Base-by-base conservation (phyloP, 1,284 basidiomycete genomes). In the Cryptococcus sp. region DNA sequence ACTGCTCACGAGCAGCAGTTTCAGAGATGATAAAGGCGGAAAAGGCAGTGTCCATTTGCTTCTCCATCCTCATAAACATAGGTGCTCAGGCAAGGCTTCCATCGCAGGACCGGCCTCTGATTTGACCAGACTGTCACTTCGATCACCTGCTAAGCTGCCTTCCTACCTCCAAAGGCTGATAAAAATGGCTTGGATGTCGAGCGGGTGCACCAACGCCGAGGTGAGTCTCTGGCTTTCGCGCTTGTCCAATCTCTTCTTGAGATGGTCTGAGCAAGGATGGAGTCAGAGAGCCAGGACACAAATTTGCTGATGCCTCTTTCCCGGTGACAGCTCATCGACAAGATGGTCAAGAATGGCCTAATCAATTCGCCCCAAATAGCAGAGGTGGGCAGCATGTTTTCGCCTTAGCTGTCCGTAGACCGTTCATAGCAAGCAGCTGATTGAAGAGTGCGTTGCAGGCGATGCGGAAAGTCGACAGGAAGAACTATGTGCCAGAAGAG, bases 391-490 rank as follows among this genome's bases (percentile, higher is more conserved):
- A n/a, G n/a, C n/a, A n/a, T 52, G 7, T 8, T 20, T 5, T 15
- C 25, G 3, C 29, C 29, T 13, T 13, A 34, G 29, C 29, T 4
- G 29, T 34, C n/a, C n/a, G n/a, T n/a, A n/a, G n/a, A 15, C 10
- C 25, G 7, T 19, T 23, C 22, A 37, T 20, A 20, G 23, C 15
- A 16, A 1, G 25, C n/a, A 20, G 15, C 26, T 48, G 38, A 13
- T 45, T 22, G 19, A 25, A 7, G 8, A 47, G 38, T 10, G 19
- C 10, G 8, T 43, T 20, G 3, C 44, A 78, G 76, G 77, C 77
- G 8, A 76, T 78, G 73, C 63, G 61, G 20, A 64, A 67, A 34
- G 75, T 77, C 16, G 76, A 79, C 59, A 65, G 77, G 45, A 69
- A 61, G 56, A 61, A 76, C 54, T 79, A 79, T 50, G 71, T 75